Base-by-base conservation (phyloP, 1,284 basidiomycete genomes). In the Polyporus tsugae region DNA sequence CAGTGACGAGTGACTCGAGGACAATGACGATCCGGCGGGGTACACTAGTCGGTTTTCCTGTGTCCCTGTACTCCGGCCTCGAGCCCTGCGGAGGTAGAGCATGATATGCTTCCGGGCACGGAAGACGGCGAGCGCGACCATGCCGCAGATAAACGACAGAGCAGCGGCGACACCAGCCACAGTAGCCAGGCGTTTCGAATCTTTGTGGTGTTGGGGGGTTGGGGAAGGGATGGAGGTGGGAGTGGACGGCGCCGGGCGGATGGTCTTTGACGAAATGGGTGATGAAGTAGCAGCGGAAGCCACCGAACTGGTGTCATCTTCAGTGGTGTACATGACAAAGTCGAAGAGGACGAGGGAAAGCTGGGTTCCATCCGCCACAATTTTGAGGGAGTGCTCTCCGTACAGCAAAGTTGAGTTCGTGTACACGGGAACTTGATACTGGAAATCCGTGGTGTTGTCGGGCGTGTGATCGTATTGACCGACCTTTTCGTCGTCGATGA, bases 381-480 rank as follows among this genome's bases (percentile, higher is more conserved):
- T 62, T 4, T 41, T 59, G 29, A 77, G 64, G 15, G 66, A 65
- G 53, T 77, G 76, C 0, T 35, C 33, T 11, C 65, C 69, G 29
- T 74, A 58, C 2, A 68, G 52, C 19, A 76, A 58, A 6, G 66
- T 64, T 7, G 55, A 35, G 29, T 74, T 76, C 17, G 69, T 68
- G 63, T 76, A 82, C 7, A 82, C 80, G 6, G 71, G 68, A 10
- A 80, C 76, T 52, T 73, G 64, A 65, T 80, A 81, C n/a, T 53
- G 9, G 41, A 69, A 49, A 2, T 35, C n/a, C 5, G 65, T 19
- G 22, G 42, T 49, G 7, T 17, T 13, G 42, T 64, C 44, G 2
- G 68, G 68, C 6, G 13, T 15, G 36, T 72, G 67, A 2, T 36
- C n/a, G 58, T 41, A 69, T 7, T 38, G 17, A 13, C 70, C 66